Base-by-base conservation (phyloP, 2,329 filamentous ascomycete species). In the Pleoardoris graminearum region DNA sequence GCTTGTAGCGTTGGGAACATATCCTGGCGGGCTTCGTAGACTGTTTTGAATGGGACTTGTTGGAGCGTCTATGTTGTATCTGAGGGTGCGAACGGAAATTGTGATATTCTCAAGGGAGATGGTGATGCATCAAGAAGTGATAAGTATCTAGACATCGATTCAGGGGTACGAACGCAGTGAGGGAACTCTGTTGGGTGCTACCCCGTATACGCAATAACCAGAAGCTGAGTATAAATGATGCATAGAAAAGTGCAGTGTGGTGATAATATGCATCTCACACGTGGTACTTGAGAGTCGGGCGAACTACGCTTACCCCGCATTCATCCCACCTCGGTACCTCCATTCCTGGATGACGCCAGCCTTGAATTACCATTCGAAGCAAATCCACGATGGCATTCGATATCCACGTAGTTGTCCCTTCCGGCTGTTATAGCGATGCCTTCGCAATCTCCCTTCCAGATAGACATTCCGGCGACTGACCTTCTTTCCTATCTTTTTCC, bases 391-490 rank as follows among this genome's bases (percentile, higher is more conserved):
- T 47, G 44, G 44, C 23, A 21, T 47, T 11, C 16, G n/a, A 21
- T 7, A 12, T 30, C n/a, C n/a, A 11, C 7, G 7, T 17, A 19
- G 1, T 25, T 14, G 22, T 19, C 14, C 23, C 21, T 17, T 23
- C 17, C 12, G 14, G 21, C 3, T 7, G 16, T 8, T 19, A 17
- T 16, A 43, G 25, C 17, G 16, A 82, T 82, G 79, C 71, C 75
- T 10, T 69, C 76, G 57, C 65, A 69, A 12, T 81, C 80, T 3
- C 75, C 71, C 2, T 80, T 77, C 59, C 73, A 75, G 21, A 68
- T 82, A 51, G 72, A 78, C 57, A 76, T 81, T 29, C 78, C 79
- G 8, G 64, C 75, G 53, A 77, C 70, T 47, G 79, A 79, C 63
- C 63, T 76, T 45, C 63, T 76, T 3, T 66, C 62, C 43, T 61